Percentiles rank a stretch among this genome's conserved stretches.
Conservation (phyloP, 2,329 filamentous ascomycete species). For the Monosporascus sp. region DNA sequence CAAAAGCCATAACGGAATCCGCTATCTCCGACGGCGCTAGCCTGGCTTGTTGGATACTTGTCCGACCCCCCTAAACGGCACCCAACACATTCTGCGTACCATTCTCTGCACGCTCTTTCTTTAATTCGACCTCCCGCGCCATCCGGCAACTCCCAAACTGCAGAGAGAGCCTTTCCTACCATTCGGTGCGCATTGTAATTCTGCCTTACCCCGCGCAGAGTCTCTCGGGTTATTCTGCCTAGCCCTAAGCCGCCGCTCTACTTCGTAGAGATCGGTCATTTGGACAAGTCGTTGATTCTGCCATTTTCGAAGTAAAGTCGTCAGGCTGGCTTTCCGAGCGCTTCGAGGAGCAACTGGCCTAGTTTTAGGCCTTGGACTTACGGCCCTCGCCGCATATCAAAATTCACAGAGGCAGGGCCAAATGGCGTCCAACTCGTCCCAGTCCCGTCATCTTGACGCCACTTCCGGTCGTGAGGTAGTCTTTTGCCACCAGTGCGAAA, state of each 20-base stretch:
- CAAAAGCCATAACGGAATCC: neutral
- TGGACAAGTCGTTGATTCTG: neutral
- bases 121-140: neutral
- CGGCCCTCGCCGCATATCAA: conserved; percentile 50
- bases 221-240: neutral
- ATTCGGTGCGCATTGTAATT: neutral
- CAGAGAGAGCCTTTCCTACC: neutral
- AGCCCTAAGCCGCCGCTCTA: neutral
- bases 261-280: neutral
- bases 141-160: neutral
- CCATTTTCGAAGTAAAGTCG: conserved; percentile 16
- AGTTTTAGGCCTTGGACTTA: conserved; percentile 52
- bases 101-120: neutral
- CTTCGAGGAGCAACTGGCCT: conserved; percentile 46
- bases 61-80: neutral
- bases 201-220: neutral
- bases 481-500: conserved; percentile 75
- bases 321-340: conserved; percentile 51
- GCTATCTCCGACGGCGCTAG: neutral
- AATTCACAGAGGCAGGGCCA: conserved; percentile 36
- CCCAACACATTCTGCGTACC: neutral
- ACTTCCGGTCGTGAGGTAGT: conserved; percentile 61
- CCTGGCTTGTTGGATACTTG: neutral
- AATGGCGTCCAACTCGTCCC: conserved; percentile 30
- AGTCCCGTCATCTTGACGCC: conserved; percentile 41